These are phyloP conservation scores for Pichia norvegensis DNA, from an alignment of 1,139 yeast species.

Conservation along the genomic window DNA sequence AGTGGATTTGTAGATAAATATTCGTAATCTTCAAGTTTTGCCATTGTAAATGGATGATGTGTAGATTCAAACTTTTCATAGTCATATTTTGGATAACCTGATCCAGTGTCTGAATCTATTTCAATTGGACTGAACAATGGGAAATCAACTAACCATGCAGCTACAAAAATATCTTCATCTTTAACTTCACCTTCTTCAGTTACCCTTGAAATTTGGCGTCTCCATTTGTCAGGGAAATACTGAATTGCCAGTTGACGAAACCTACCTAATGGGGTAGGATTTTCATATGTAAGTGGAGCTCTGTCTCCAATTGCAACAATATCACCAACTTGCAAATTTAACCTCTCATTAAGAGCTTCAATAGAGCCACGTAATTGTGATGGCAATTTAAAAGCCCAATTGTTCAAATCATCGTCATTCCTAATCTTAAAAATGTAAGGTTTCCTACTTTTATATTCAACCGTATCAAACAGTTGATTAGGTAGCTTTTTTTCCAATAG, in stretches of 20 bases:
- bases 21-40: conserved; percentile 59
- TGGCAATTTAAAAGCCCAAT: conserved; percentile 37
- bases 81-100: conserved; percentile 56
- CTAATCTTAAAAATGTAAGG: conserved; percentile 52
- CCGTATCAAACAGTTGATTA: conserved; percentile 33
- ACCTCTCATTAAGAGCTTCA: conserved; percentile 26
- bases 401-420: conserved; percentile 29
- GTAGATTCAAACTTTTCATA: conserved; percentile 50
- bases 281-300: conserved; percentile 63
- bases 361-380: conserved; percentile 25
- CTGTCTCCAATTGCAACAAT: conserved; percentile 69
- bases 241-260: conserved; percentile 67
- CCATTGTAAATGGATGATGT: conserved; percentile 98
- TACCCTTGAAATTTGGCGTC: conserved; percentile 32
- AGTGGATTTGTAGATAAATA: conserved; percentile 49
- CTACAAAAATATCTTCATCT: conserved; percentile 42
- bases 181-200: conserved; percentile 4
- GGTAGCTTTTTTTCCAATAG: conserved; percentile 32
- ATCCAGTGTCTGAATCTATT: conserved; percentile 16
- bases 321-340: conserved; percentile 59
- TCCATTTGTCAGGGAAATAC: conserved; percentile 45
- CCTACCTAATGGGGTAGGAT: conserved; percentile 91
- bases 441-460: conserved; percentile 47
- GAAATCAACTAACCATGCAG: conserved; percentile 81
- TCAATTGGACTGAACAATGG: conserved; percentile 82